A percentile compares a stretch with the other conserved stretches of the same genome.
Conservation (phyloP, 345 rosid species). For the Bretschneidera sinensis region DNA sequence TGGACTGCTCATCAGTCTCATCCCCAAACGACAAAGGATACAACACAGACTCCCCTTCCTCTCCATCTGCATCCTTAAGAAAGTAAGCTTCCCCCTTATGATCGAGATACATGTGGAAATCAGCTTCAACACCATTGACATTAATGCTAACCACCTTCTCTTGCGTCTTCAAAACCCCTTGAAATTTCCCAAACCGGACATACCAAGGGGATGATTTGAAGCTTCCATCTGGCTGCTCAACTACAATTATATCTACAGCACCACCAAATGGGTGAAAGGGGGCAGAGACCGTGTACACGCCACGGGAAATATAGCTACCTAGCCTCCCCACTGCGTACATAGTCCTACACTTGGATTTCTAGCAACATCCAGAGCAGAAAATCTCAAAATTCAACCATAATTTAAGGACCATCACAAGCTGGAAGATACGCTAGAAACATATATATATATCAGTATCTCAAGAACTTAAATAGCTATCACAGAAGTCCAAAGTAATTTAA, state of each 20-base stretch:
- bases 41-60: slow-evolving; percentile 37
- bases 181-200: slow-evolving; percentile 90
- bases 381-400: slow-evolving; percentile 12
- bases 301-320: slow-evolving; percentile 78
- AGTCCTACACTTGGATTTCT: slow-evolving; percentile 11
- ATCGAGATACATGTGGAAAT: slow-evolving; percentile 80
- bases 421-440: background rate
- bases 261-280: slow-evolving; percentile 98
- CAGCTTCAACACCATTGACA: slow-evolving; percentile 65
- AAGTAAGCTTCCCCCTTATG: slow-evolving; percentile 90
- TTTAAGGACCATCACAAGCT: background rate
- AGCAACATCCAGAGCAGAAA: slow-evolving; percentile 22
- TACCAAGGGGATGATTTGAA: slow-evolving; percentile 99
- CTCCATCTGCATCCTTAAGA: slow-evolving; percentile 53
- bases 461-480: background rate
- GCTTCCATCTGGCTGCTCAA: slow-evolving; percentile 90
- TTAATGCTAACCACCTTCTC: slow-evolving; percentile 57
- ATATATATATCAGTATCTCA: background rate
- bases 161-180: slow-evolving; percentile 78
- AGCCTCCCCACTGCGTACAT: slow-evolving; percentile 86
- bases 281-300: slow-evolving; percentile 75
- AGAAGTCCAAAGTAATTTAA: background rate
- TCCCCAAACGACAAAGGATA: slow-evolving; percentile 55
- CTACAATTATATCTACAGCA: slow-evolving; percentile 92
- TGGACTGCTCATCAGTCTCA: slow-evolving; percentile 39